Base-by-base conservation (phyloP, 768 basidiomycete genomes). In the Coprinopsis marcescibilis region DNA sequence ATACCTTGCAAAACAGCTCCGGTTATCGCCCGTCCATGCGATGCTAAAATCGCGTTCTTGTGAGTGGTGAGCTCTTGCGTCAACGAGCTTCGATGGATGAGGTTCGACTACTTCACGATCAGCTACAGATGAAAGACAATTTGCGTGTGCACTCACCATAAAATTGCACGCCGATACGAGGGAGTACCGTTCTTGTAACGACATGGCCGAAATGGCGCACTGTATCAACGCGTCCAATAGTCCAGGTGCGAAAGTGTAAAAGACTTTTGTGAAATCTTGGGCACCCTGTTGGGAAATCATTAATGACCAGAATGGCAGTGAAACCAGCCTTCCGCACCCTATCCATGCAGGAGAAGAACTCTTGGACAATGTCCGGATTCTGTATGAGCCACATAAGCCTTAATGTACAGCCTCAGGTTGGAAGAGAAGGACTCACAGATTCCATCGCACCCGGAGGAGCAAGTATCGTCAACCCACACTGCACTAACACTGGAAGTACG, bases 351-450 rank as follows among this genome's bases (percentile, higher is more conserved):
- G 73, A 73, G 64, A 94, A 95, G 63, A 93, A 94, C 20, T 81
- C 82, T 59, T 92, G 90, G 13, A 91, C 89, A 21, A 95, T 78
- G 60, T 95, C 93, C 0, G 93, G 92, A 58, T 95, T 90, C 90
- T 95, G 45, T 35, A 29, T 29, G 17, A 25, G 10, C 35, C 29
- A 20, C 29, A 42, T 21, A 20, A 20, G 35, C 32, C 12, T 10
- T 11, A 35, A 6, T 3, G 24, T 26, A 17, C 8, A 40, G 21
- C 10, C 33, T 1, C 17, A 23, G 20, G 3, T 24, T 20, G 34
- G 35, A 43, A 20, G 43, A 39, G 24, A 17, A 4, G 20, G 13
- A 66, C 82, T 50, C 56, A 90, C 89, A 50, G 69, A 70, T 57
- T 81, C 80, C 85, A 90, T 85, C 7, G 75, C 78, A 1, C 80